Evolutionary conservation across 805 yeast species (phyloP), one percentile per base, ranked within the genome.

Genomic region (Soucietia sequanensis): DNA sequence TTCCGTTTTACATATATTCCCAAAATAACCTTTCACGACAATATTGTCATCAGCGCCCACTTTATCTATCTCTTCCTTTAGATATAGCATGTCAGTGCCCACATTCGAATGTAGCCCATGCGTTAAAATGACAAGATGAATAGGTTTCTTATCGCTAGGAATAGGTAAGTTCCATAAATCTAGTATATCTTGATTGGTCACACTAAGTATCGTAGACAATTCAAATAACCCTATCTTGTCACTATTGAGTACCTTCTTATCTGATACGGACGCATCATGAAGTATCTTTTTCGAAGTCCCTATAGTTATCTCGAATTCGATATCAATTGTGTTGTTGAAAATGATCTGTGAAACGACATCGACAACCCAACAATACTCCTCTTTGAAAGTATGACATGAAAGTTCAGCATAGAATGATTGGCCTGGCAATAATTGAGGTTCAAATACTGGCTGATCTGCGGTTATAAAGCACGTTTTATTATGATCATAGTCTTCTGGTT

Each of bases 91-190:
- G 58, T 93, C 99, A 8, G 95, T 88, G 2, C 93, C 81, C 4
- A 81, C 75, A 50, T 90, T 93, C 2, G 97, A 86, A 51, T 88
- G 95, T 17, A 93, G 72, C 0, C 99, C 99, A 57, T 93, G 99
- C 0, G 96, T 88, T 9, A 90, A 47, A 4, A 93, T 69, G 3
- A 91, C 93, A 37, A 93, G 64, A 65, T 93, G 99, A 10, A 81
- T 75, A 0, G 95, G 93, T 38, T 61, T 57, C 0, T 70, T 62
- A 8, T 62, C 37, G 37, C 50, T 38, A 2, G 72, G 76, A 0
- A 62, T 39, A 0, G 95, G 93, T 24, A 70, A 53, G 54, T 78
- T 75, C 97, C 98, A 93, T 21, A 91, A 52, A 35, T 79, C 83
- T 3, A 70, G 46, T 0, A 96, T 84, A 43, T 78, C 84, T 42